phyloP scores from a whole-genome alignment of 306 rosid species.

The Glycyrrhiza uralensis region DNA sequence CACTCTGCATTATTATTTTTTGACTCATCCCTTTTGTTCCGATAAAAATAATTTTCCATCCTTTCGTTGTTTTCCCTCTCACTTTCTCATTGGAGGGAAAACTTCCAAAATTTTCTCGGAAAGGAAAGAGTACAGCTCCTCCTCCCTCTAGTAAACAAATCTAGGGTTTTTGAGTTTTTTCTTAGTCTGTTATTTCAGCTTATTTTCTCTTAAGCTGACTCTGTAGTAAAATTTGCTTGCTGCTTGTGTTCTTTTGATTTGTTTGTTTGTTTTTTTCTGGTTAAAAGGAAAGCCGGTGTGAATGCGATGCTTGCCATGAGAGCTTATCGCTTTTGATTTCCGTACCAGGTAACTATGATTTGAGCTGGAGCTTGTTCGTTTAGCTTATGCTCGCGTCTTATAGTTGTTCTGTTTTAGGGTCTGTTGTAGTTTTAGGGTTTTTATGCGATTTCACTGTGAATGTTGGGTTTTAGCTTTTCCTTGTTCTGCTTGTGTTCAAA shows the following conservation, averaged over 20 bases:
- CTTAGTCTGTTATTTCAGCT: slow-evolving; percentile 17
- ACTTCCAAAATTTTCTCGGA: slow-evolving; percentile 30
- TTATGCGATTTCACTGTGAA: neutral
- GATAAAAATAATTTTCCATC: slow-evolving; percentile 50
- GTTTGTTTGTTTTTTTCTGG: neutral
- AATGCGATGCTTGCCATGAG: slow-evolving; percentile 3
- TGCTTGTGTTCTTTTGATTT: neutral
- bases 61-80: slow-evolving; percentile 78
- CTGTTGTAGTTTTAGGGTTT: slow-evolving; percentile 40
- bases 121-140: slow-evolving; percentile 24
- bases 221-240: slow-evolving; percentile 1
- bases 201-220: slow-evolving; percentile 9
- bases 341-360: slow-evolving; percentile 27
- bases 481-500: slow-evolving; percentile 3
- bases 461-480: neutral
- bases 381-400: neutral
- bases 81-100: slow-evolving; percentile 84
- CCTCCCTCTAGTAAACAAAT: slow-evolving; percentile 28
- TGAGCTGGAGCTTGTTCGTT: slow-evolving; percentile 8
- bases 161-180: too few species aligned
- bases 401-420: neutral
- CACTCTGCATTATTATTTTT: slow-evolving; percentile 15
- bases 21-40: slow-evolving; percentile 35
- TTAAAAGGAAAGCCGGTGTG: neutral
- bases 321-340: slow-evolving; percentile 2